These are phyloP conservation scores for Talaromyces stipitatus DNA, from an alignment of 495 filamentous ascomycete genomes.

Conservation along the genomic window DNA sequence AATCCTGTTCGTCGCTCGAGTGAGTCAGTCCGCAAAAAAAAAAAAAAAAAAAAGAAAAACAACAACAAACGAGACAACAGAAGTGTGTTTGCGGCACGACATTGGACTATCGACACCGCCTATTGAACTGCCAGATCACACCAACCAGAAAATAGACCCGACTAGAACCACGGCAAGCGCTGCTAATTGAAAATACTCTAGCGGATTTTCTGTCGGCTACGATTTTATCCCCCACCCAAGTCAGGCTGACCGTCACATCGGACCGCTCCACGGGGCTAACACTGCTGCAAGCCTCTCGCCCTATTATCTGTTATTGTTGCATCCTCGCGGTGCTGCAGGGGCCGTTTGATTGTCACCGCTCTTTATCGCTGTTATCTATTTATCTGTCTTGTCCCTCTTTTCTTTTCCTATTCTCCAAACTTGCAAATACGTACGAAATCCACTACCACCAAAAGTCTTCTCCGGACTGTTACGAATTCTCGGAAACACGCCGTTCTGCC, in stretches of 20 bases:
- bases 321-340: neutral
- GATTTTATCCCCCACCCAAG: neutral
- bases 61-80: neutral
- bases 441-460: too few relatives aligned
- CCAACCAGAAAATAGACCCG: neutral
- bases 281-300: neutral
- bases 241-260: conserved; percentile 2
- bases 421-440: neutral
- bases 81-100: neutral
- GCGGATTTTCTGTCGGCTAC: neutral
- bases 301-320: neutral
- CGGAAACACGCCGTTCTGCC: neutral
- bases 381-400: neutral
- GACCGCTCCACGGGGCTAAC: neutral
- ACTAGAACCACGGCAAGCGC: neutral
- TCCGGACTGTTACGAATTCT: neutral
- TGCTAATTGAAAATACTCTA: neutral
- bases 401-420: neutral
- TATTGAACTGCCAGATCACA: neutral
- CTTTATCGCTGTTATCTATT: neutral
- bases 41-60: too few relatives aligned
- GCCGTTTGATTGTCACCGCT: conserved; percentile 2
- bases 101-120: neutral
- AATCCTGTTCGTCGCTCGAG: too few relatives aligned
- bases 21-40: too few relatives aligned